Evolutionary conservation across 495 filamentous ascomycete species (phyloP), one percentile per base, ranked within the genome.

Genomic region (Umbilicaria muhlenbergii): DNA sequence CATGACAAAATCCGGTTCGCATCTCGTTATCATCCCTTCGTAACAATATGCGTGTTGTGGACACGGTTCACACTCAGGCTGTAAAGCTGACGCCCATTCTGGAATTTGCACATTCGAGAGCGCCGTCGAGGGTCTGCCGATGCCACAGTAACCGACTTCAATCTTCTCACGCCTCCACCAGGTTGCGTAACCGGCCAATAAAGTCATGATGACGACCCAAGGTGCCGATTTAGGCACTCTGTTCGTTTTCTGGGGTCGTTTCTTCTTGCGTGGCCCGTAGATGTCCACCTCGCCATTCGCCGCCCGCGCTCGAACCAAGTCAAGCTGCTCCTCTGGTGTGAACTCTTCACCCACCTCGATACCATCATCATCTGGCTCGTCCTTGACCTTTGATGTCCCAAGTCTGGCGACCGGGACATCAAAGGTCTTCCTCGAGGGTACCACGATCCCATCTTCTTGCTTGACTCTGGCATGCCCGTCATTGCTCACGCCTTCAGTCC

Each of bases 131-230:
- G 75, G 66, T 46, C 76, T 71, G 14, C 87, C 91, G 49, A 91
- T 75, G 17, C 88, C 89, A 58, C 91, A 98, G 58, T 89, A 98
- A 19, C 91, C 91, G 35, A 94, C 85, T 33, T 84, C 84, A 11
- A 92, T 62, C 70, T 96, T 95, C 60, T 98, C 92, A 46, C 88
- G 82, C 40, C 92, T 73, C 72, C 85, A 96, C 75, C 86, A 89
- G 34, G 70, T 70, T 18, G 69, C 82, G 47, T 91, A 86, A 4
- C 81, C 78, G 18, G 68, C 70, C 19, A 92, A 48, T 4, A 92
- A 58, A 0, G 77, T 74, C 0, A 80, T 48, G 12, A 82, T 49
- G 5, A 92, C 69, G 11, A 82, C 63, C 65, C 73, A 81, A 8
- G 87, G 63, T 8, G 82, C 74, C 4, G 70, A 62, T 46, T 62